phyloP scores from a whole-genome alignment of 73 alveolate genomes.

The Breviolum minutum region DNA sequence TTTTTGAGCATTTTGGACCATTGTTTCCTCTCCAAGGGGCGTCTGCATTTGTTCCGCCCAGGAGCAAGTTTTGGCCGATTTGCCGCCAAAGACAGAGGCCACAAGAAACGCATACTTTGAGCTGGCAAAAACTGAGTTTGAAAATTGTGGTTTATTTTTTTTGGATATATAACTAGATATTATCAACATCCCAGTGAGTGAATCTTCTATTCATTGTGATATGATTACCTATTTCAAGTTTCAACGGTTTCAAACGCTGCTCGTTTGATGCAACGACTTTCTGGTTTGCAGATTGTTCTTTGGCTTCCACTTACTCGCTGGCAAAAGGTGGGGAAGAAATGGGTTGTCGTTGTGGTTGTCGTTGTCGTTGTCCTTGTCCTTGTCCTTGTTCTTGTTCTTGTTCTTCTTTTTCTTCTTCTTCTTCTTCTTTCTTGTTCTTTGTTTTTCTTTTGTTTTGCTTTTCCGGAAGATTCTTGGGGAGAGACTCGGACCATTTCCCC shows the following conservation, averaged over 20 bases:
- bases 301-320: slow-evolving; percentile 61
- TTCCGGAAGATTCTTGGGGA: no score
- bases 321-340: slow-evolving; percentile 39
- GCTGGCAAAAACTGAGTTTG: not conserved
- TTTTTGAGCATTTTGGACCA: no score
- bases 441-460: no score
- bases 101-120: not conserved
- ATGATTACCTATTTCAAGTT: no score
- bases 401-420: no score
- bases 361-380: not conserved
- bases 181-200: no score
- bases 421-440: no score
- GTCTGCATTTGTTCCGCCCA: not conserved
- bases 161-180: no score
- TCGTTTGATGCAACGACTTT: no score
- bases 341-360: not conserved
- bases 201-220: no score
- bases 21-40: no score
- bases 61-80: slow-evolving; percentile 46
- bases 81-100: slow-evolving; percentile 40
- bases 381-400: not conserved
- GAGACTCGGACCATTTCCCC: not conserved
- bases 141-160: not conserved
- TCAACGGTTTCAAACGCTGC: no score
- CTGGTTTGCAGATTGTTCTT: not conserved